phyloP scores from a whole-genome alignment of 129 eudicot genomes.

The Flaveria sonorensis region DNA sequence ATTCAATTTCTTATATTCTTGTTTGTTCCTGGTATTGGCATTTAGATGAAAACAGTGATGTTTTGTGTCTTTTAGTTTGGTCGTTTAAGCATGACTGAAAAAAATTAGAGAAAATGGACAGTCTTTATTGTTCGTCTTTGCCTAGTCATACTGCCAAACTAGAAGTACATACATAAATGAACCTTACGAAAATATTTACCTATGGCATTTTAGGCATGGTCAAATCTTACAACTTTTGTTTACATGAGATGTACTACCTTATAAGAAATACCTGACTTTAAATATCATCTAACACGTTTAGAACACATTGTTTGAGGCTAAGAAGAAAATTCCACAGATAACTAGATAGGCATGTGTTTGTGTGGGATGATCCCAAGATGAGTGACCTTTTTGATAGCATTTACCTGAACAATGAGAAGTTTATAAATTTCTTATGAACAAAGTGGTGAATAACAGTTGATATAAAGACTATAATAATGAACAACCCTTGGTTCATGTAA shows the following conservation, averaged over 20 bases:
- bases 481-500: no score
- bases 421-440: background rate
- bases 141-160: background rate
- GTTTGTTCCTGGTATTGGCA: background rate
- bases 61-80: background rate
- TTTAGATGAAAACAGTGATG: background rate
- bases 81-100: background rate
- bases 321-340: background rate
- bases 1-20: background rate
- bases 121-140: background rate
- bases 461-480: no score
- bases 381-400: background rate
- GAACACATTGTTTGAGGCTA: background rate
- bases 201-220: background rate
- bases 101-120: background rate
- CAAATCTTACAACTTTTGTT: background rate
- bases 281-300: background rate
- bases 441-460: background rate
- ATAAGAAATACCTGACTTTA: background rate
- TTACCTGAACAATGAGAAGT: background rate
- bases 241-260: background rate
- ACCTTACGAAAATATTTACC: background rate
- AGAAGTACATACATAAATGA: background rate
- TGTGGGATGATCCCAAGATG: no score
- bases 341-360: background rate